These are phyloP conservation scores for Draba incana DNA, from an alignment of 345 rosid species.

Conservation along the genomic window DNA sequence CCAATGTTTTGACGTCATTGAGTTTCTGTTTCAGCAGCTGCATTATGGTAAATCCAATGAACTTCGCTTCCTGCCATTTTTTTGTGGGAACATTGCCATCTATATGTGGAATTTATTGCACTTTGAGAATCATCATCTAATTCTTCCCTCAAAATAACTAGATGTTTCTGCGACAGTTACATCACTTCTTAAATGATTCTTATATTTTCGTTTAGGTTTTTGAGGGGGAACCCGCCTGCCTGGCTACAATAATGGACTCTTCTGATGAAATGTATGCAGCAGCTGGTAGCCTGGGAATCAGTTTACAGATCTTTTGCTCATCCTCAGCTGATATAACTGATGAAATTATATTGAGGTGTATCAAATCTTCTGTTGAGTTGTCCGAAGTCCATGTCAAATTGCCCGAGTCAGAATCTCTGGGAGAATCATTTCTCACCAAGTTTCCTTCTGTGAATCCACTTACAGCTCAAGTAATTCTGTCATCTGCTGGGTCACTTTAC, in stretches of 20 bases:
- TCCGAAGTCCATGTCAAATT: slow-evolving; percentile 57
- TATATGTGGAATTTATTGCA: neutral
- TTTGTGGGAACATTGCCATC: slow-evolving; percentile 14
- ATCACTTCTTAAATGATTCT: neutral
- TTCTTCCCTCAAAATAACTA: neutral
- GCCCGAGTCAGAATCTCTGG: slow-evolving; percentile 88
- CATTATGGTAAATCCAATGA: slow-evolving; percentile 68
- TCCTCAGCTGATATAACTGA: slow-evolving; percentile 70
- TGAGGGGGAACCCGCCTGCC: slow-evolving; percentile 38
- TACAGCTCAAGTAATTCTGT: slow-evolving; percentile 80
- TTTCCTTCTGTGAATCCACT: slow-evolving; percentile 92
- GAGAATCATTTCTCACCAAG: slow-evolving; percentile 83
- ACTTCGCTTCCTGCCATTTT: slow-evolving; percentile 21
- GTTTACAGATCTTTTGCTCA: slow-evolving; percentile 82
- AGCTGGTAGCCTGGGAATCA: slow-evolving; percentile 90
- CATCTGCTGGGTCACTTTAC: slow-evolving; percentile 58
- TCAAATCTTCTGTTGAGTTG: slow-evolving; percentile 50
- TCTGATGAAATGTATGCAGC: slow-evolving; percentile 90
- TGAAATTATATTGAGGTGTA: slow-evolving; percentile 72
- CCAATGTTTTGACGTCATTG: slow-evolving; percentile 71
- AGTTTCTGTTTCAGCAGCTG: slow-evolving; percentile 83
- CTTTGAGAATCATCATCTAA: slow-evolving; percentile 7
- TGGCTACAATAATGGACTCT: slow-evolving; percentile 49
- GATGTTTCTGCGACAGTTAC: slow-evolving; percentile 10
- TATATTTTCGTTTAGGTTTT: slow-evolving; percentile 34